A percentile compares a stretch with the other conserved stretches of the same genome.
phyloP scores from a whole-genome alignment of 345 rosid species.

The Aquilaria sinensis region DNA sequence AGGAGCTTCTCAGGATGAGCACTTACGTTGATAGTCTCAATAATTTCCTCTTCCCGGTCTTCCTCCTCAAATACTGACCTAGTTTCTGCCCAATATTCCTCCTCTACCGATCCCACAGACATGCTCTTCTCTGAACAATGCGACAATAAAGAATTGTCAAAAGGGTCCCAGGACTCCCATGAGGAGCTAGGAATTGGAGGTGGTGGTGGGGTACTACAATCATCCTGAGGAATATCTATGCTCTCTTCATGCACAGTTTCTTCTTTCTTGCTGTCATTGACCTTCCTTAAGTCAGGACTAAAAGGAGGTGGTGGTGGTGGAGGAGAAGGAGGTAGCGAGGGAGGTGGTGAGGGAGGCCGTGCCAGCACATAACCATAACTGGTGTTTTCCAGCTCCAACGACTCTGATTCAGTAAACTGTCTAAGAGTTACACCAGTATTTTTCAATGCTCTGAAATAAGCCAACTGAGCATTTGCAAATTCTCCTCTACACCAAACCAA shows the following conservation, averaged over 20 bases:
- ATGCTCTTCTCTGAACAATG: conserved; percentile 24
- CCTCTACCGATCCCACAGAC: conserved; percentile 34
- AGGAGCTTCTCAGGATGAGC: conserved; percentile 31
- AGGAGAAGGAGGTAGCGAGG: conserved; percentile 70
- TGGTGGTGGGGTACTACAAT: conserved; percentile 31
- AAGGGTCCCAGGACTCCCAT: conserved; percentile 50
- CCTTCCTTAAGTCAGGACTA: conserved; percentile 47
- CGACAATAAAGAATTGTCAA: conserved; percentile 23
- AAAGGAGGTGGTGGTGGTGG: conserved; percentile 72
- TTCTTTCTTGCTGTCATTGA: conserved; percentile 17
- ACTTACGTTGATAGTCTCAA: conserved; percentile 18
- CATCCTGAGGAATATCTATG: conserved; percentile 31
- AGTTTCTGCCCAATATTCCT: conserved; percentile 69
- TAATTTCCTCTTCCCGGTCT: conserved; percentile 32
- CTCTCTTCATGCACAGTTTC: conserved; percentile 35
- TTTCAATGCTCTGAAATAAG: conserved; percentile 75
- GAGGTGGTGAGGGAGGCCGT: conserved; percentile 45
- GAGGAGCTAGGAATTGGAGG: conserved; percentile 34
- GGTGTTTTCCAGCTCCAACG: conserved; percentile 58
- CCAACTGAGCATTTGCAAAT: conserved; percentile 72
- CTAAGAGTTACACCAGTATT: conserved; percentile 84
- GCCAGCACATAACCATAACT: conserved; percentile 25
- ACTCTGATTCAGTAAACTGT: conserved; percentile 87
- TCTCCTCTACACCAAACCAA: conserved; percentile 58
- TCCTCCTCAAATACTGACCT: conserved; percentile 68